phyloP scores from a whole-genome alignment of 345 rosid genomes.

The Hirschfeldia incana region DNA sequence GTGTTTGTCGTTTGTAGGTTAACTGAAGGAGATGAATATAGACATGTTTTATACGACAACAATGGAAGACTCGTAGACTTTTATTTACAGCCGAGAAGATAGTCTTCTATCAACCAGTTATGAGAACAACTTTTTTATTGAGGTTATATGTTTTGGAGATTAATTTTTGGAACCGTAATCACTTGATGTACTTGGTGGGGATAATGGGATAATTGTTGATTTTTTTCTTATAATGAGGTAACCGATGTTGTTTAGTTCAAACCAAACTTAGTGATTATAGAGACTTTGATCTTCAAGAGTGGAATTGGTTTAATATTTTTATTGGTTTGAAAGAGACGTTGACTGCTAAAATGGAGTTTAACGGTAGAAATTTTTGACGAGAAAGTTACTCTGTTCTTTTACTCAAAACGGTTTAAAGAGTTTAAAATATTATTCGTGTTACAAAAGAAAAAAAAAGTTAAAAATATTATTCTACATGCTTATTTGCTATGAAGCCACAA shows the following conservation, averaged over 20 bases:
- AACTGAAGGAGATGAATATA: background rate
- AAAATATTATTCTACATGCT: slow-evolving; percentile 1
- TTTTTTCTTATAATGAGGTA: background rate
- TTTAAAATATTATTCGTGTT: background rate
- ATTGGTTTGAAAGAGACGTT: background rate
- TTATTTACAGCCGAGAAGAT: no score
- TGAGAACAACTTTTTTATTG: background rate
- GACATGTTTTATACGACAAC: background rate
- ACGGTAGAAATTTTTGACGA: background rate
- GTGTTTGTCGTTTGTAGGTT: background rate
- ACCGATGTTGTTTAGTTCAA: background rate
- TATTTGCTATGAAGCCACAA: background rate
- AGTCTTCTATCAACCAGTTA: background rate
- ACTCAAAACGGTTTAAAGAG: background rate
- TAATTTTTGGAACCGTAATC: no score
- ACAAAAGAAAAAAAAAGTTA: background rate
- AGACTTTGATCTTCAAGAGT: background rate
- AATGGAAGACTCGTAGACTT: no score
- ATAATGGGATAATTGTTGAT: background rate
- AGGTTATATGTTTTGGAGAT: background rate
- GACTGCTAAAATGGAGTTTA: background rate
- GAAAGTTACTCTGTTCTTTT: background rate
- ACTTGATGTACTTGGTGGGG: background rate
- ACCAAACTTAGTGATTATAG: background rate
- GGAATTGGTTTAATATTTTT: background rate